These are phyloP conservation scores for Rhodotorula sp. DNA, from an alignment of 1,284 basidiomycete species.

Conservation along the genomic window DNA sequence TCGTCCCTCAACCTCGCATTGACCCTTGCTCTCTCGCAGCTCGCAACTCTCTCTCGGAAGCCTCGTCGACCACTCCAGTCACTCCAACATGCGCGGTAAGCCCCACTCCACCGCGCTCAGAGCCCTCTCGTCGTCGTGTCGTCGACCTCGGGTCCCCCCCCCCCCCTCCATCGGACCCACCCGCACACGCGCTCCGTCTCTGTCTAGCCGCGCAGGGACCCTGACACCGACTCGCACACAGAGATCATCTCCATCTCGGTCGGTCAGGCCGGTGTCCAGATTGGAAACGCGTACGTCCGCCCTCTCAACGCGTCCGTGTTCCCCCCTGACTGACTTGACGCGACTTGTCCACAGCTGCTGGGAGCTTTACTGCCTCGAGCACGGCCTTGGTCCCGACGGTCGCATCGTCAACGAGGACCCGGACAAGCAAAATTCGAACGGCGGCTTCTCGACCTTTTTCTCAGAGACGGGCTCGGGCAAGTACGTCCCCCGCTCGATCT, in stretches of 20 bases:
- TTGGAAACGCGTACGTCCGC: slow-evolving; percentile 29
- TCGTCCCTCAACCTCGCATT: slow-evolving; percentile 2
- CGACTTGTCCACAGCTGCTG: slow-evolving; percentile 24
- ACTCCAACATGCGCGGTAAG: slow-evolving; percentile 16
- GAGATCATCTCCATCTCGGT: slow-evolving; percentile 90
- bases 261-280: slow-evolving; percentile 90
- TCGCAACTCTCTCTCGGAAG: neutral
- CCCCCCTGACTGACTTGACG: neutral
- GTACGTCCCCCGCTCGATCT: slow-evolving; percentile 95
- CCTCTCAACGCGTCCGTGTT: neutral
- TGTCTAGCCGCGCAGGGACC: neutral
- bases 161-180: neutral
- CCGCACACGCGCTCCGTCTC: neutral
- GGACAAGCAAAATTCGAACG: slow-evolving; percentile 55
- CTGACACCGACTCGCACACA: slow-evolving; percentile 1
- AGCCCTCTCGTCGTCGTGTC: neutral
- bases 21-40: neutral
- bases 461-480: slow-evolving; percentile 89
- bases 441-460: slow-evolving; percentile 95
- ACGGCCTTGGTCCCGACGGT: slow-evolving; percentile 95
- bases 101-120: too few relatives aligned
- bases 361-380: slow-evolving; percentile 90
- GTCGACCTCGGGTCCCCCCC: neutral
- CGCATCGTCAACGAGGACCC: slow-evolving; percentile 60
- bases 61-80: too few relatives aligned